Base-by-base conservation (phyloP, 1,284 basidiomycete genomes). In the Cryptococcus maquisensis region DNA sequence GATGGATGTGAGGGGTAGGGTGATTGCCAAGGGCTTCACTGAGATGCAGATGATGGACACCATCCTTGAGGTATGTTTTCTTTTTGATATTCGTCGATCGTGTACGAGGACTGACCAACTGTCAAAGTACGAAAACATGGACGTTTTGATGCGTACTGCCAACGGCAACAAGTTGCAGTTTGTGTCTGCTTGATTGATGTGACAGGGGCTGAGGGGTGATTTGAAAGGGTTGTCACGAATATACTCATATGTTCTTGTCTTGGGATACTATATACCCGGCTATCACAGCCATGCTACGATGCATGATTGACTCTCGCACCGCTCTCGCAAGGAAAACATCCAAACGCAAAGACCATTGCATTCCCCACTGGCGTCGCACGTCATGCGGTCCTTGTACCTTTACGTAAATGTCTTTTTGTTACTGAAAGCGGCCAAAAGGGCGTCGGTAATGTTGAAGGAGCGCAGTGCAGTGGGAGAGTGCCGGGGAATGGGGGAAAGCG, bases 1-100 rank as follows among this genome's bases (percentile, higher is more conserved):
- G 80, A 81, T 88, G 41, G 90, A 95, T 61, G 83, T 96, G 55
- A 83, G 93, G 44, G 84, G 85, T 47, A 83, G 91, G 28, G 86
- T 95, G 12, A 77, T 94, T 47, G 86, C 85, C 45, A 86, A 85
- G 66, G 92, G 93, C 7, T 95, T 87, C 76, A 96, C 90, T 12
- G 94, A 98, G 73, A 84, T 82, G 6, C 87, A 92, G 73, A 80
- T 98, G 32, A 90, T 87, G 80, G 86, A 90, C 62, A 88, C 89
- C 0, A 85, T 94, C 53, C 66, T 79, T 18, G 81, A 87, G 78
- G 90, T 92, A 67, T 69, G 85, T 78, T 23, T 15, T 12, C 15
- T 16, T 50, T 9, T 39, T 20, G n/a, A n/a, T n/a, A n/a, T n/a
- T n/a, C n/a, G n/a, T 20, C 32, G 1, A n/a, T 12, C 32, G 35